Base-by-base conservation (phyloP, 768 basidiomycete genomes). In the Porpolomopsis calyptriformis region DNA sequence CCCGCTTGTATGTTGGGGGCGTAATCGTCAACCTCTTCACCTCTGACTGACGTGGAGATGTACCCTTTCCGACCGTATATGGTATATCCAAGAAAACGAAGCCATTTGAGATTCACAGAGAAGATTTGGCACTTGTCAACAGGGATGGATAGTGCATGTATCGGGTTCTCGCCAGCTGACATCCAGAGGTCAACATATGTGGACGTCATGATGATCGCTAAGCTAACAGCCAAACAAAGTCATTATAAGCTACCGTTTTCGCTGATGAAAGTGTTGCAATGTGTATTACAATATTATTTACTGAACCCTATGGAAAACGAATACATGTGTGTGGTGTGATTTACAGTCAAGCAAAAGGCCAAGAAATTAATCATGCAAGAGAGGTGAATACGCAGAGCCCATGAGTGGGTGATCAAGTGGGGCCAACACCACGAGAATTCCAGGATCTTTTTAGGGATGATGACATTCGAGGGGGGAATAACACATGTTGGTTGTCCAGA, bases 111-210 rank as follows among this genome's bases (percentile, higher is more conserved):
- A 45, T 37, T 3, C 34, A 48, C 23, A 45, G 52, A 45, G 47
- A 52, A 53, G 31, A 14, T 46, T 38, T 52, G 26, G 52, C 51
- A 53, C 18, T 10, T 29, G 3, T 38, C 14, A 31, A 51, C 37
- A 38, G 52, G 52, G 41, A 53, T 51, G 22, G 52, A 51, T 23
- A 53, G 36, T 10, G 52, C 42, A 36, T 40, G 52, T 36, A 25
- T 48, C 29, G 22, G 39, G 18, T 20, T 23, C 38, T 38, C 43
- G 27, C 27, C 41, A 25, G 27, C 14, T 42, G 14, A 12, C 18
- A 25, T 42, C 24, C 22, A 25, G 41, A 42, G 41, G 22, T 42
- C 24, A 42, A 42, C 41, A 25, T 6, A 25, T 42, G 41, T n/a
- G 41, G 41, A 20, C 41, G 27, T 42, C 22, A 25, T 41, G 37